Base-by-base conservation (phyloP, 148 eudicot species). In the Nyssa sinensis region DNA sequence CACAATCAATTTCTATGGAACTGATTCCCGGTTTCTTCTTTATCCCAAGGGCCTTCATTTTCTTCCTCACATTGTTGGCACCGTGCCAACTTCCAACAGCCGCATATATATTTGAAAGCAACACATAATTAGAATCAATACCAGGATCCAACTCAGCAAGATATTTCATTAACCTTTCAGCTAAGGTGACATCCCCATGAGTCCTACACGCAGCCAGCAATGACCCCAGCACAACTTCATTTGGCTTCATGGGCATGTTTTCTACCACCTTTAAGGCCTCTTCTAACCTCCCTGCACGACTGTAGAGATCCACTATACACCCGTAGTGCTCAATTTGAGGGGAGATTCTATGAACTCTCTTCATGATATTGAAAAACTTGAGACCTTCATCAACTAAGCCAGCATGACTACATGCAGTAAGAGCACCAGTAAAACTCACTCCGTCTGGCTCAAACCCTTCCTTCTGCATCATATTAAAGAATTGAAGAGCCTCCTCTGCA, bases 281-380 rank as follows among this genome's bases (percentile, higher is more conserved):
- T 64, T 78, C 78, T 69, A 88, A 60, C 62, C 81, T 75, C 80
- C 91, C 87, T 62, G 91, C 86, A 1, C 91, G 86, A 61, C 91
- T 80, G 61, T 78, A 82, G 2, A 88, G 75, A 78, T 88, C 91
- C 12, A 84, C 88, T 62, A 88, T 69, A 71, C 91, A 88, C n/a
- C 89, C 89, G 30, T 86, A 88, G 74, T 88, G 89, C 69, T 84
- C 89, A 11, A 86, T 84, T 27, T 83, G 74, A 2, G 91, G 86
- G 29, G 72, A 73, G 62, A 86, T 24, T 5, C 70, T 74, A 74
- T 82, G 68, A 35, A 73, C 63, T 66, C 77, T 79, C 74, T 68
- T 74, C 91, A 88, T 86, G 12, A 74, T 77, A 10, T 78, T 55
- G 23, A 86, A 86, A 44, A 80, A 74, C 19, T 74, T 64, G 12